phyloP scores from a whole-genome alignment of 768 basidiomycete genomes.

The Boletus pseudopeckii region DNA sequence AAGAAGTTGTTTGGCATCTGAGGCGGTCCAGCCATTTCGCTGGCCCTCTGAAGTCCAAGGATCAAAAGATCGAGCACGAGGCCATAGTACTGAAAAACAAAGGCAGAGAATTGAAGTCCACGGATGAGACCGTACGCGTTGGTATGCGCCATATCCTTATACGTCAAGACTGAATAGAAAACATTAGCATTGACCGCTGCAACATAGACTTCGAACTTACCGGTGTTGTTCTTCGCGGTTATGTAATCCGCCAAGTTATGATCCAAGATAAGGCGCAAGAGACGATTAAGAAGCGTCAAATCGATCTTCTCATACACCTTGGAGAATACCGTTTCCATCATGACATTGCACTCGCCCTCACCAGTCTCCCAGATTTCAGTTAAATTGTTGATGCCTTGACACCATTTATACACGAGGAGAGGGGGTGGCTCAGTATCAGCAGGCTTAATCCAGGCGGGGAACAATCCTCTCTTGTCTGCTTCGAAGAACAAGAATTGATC shows the following conservation, averaged over 20 bases:
- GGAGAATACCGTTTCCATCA: conserved; percentile 98
- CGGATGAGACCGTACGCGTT: conserved; percentile 97
- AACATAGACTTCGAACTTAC: conserved; percentile 28
- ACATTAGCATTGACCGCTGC: neutral
- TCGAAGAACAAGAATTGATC: conserved; percentile 99
- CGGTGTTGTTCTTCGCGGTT: conserved; percentile 97
- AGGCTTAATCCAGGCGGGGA: conserved; percentile 99
- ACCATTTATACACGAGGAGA: conserved; percentile 98
- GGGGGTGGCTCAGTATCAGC: conserved; percentile 97
- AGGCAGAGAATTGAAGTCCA: conserved; percentile 96
- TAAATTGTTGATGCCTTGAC: conserved; percentile 98
- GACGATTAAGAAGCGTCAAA: conserved; percentile 89
- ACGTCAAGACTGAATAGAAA: conserved; percentile 59
- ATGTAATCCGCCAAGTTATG: conserved; percentile 99
- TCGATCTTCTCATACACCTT: conserved; percentile 99
- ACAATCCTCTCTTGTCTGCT: conserved; percentile 95
- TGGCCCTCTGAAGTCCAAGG: conserved; percentile 94
- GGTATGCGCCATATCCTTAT: conserved; percentile 98
- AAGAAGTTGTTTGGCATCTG: conserved; percentile 98
- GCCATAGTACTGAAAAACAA: conserved; percentile 99
- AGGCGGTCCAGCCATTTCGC: conserved; percentile 98
- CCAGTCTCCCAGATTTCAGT: conserved; percentile 98
- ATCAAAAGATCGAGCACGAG: conserved; percentile 93
- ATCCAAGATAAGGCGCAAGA: conserved; percentile 93
- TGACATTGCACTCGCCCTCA: conserved; percentile 95